Percentiles rank a stretch among this genome's conserved stretches.
These are phyloP conservation scores for Cetradonia linearis DNA, from an alignment of 495 filamentous ascomycete species.

Conservation along the genomic window DNA sequence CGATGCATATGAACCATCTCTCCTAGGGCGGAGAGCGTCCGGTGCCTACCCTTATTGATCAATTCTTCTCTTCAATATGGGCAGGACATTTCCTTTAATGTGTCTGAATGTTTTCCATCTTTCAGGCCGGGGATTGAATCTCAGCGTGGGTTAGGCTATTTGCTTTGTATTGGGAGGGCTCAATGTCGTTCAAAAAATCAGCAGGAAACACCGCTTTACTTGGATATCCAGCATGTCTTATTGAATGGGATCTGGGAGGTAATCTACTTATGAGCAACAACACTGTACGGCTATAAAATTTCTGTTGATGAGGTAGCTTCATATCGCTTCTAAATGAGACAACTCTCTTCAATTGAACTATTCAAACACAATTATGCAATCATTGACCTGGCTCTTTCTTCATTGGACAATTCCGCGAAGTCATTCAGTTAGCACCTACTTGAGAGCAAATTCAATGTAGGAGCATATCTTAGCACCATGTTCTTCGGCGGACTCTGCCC, in stretches of 20 bases:
- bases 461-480: too few relatives aligned
- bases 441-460: too few relatives aligned
- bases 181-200: not conserved
- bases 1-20: not conserved
- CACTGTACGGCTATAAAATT: not conserved
- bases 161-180: not conserved
- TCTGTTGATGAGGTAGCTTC: slow-evolving; percentile 1
- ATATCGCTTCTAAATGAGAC: slow-evolving; percentile 1
- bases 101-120: not conserved
- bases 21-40: not conserved
- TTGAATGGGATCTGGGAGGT: not conserved
- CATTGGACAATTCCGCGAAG: not conserved
- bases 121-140: too few relatives aligned
- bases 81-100: not conserved
- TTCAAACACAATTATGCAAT: too few relatives aligned
- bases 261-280: slow-evolving; percentile 10
- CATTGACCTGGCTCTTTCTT: not conserved
- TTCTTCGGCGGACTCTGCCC: not conserved
- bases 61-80: not conserved
- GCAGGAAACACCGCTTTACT: not conserved
- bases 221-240: not conserved
- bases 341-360: not conserved
- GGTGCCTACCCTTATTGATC: not conserved
- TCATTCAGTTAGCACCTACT: not conserved
- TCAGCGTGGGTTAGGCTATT: not conserved